These are phyloP conservation scores for Aplosporella prunicola DNA, from an alignment of 2,329 filamentous ascomycete species.

Conservation along the genomic window DNA sequence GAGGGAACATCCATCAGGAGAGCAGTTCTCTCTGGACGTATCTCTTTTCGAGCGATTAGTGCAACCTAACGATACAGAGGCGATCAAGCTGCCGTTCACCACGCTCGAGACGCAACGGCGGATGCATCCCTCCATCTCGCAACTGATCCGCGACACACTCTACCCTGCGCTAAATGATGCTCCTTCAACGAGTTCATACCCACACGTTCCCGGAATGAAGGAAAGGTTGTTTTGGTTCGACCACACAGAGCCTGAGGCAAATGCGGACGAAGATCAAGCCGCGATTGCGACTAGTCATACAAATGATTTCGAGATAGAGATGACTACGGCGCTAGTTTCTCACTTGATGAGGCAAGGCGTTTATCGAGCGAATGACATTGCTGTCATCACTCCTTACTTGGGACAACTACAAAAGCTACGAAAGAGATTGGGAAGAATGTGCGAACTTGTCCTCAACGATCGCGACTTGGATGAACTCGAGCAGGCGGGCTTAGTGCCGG, in stretches of 20 bases:
- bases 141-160: conserved; percentile 47
- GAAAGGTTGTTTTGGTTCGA: conserved; percentile 52
- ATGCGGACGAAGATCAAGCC: conserved; percentile 2
- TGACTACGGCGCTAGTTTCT: conserved; percentile 52
- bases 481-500: conserved; percentile 17
- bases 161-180: conserved; percentile 50
- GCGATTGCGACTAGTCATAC: conserved; percentile 35
- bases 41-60: conserved; percentile 54
- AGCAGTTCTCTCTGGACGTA: conserved; percentile 46
- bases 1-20: conserved; percentile 40
- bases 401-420: conserved; percentile 49
- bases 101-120: conserved; percentile 50
- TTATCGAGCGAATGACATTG: conserved; percentile 54
- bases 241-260: conserved; percentile 42
- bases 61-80: conserved; percentile 2
- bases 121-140: conserved; percentile 56
- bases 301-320: conserved; percentile 53
- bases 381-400: conserved; percentile 58
- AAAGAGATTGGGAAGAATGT: conserved; percentile 35
- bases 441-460: conserved; percentile 56
- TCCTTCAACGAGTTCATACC: conserved; percentile 27
- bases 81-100: conserved; percentile 10
- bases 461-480: conserved; percentile 48
- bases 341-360: conserved; percentile 57
- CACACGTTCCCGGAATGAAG: conserved; percentile 45